Evolutionary conservation across 2,329 filamentous ascomycete species (phyloP).

Genomic region (Aureobasidium sp.): DNA sequence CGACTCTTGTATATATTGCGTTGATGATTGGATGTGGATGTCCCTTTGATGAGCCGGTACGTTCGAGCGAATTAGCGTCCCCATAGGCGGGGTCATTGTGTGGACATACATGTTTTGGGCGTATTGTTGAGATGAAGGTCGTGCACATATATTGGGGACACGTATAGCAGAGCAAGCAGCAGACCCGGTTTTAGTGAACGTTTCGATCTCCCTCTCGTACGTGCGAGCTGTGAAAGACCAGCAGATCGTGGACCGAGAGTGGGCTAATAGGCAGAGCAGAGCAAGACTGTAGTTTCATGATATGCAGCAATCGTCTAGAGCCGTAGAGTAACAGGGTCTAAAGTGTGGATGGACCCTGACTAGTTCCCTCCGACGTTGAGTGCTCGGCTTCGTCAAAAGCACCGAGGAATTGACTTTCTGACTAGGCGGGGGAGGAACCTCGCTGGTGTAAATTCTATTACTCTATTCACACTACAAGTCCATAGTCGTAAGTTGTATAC

Average conservation of each 20-base stretch:
- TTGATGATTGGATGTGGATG: neutral
- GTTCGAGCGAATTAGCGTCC: neutral
- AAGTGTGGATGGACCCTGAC: neutral
- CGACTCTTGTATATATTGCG: neutral
- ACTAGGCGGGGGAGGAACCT: neutral
- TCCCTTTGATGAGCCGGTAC: neutral
- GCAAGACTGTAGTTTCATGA: neutral
- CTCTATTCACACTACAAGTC: neutral
- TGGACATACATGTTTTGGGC: neutral
- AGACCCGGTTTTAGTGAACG: neutral
- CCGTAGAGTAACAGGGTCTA: neutral
- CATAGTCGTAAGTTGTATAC: neutral
- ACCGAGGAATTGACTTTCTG: neutral
- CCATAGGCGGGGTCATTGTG: neutral
- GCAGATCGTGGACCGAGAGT: neutral
- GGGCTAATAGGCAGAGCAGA: neutral
- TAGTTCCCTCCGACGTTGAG: too few relatives aligned
- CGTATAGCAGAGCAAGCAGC: neutral
- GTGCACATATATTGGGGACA: neutral
- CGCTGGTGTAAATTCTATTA: neutral
- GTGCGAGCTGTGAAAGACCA: too few relatives aligned
- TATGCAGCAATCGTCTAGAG: neutral
- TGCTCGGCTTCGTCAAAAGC: neutral
- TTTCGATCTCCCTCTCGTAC: neutral
- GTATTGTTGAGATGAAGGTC: neutral